Evolutionary conservation across 164 flowering plant species (phyloP), one percentile per base, ranked within the genome.

Genomic region (Dillenia suffruticosa): DNA sequence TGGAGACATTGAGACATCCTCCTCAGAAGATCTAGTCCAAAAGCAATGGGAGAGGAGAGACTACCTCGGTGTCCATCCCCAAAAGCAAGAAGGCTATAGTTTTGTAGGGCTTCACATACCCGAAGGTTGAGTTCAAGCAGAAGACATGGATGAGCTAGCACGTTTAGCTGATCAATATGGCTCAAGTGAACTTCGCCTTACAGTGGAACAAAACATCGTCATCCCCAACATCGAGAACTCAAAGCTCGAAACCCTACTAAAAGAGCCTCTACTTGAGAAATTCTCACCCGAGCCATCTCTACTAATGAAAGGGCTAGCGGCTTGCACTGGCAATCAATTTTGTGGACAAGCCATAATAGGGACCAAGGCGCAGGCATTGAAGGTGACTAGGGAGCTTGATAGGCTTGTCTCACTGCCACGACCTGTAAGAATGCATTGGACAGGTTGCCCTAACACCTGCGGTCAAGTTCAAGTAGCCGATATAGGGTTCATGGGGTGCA

Each of bases 401-500:
- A 69, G 78, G 70, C 76, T 46, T 9, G 97, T 94, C 10, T 67
- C 82, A 0, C 79, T 94, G 56, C 75, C 78, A 1, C 65, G 64
- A 55, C 89, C 95, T 0, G 82, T 94, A 52, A 77, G 98, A 66
- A 94, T 94, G 96, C 98, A 94, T 58, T 94, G 98, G 98, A 93
- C 98, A 0, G 97, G 98, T 3, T 93, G 97, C 71, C 97, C 97
- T 0, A 94, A 94, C 56, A 83, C 73, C 9, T 94, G 98, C 46
- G 98, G 81, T 10, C 98, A 94, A 63, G 95, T 94, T 1, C 98
- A 90, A 60, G 97, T 94, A 50, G 98, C 98, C 2, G 97, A 94
- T 64, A 87, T 94, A 12, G 98, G 97, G 48, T 90, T 90, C 82
- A 89, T 94, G 98, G 98, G 98, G 56, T 94, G 98, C 82, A 81